Percentiles rank a stretch among this genome's conserved stretches.
Conservation (phyloP, 2,329 filamentous ascomycete genomes). For the Zopfia rhizophila region DNA sequence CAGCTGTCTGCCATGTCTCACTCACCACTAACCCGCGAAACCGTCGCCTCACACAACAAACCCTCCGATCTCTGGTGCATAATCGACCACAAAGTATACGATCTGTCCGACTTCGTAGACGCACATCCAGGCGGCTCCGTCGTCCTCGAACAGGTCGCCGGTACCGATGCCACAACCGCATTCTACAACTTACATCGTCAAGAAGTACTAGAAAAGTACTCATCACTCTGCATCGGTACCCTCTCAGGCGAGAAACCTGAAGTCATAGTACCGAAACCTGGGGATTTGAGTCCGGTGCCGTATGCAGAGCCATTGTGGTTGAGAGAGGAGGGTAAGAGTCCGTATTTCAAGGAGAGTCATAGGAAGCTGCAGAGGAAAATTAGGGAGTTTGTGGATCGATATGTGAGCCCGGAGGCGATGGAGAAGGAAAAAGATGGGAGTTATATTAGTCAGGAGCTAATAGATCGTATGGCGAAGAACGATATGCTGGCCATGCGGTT, state of each 20-base stretch:
- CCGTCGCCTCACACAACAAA: slow-evolving; percentile 80
- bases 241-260: slow-evolving; percentile 79
- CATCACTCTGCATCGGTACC: slow-evolving; percentile 77
- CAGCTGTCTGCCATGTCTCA: slow-evolving; percentile 45
- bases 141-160: slow-evolving; percentile 82
- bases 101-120: slow-evolving; percentile 85
- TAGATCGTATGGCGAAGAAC: slow-evolving; percentile 79
- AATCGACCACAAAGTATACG: slow-evolving; percentile 88
- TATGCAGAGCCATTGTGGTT: slow-evolving; percentile 90
- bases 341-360: slow-evolving; percentile 84
- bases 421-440: slow-evolving; percentile 79
- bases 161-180: slow-evolving; percentile 80
- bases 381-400: slow-evolving; percentile 76
- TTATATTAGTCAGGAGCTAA: slow-evolving; percentile 74
- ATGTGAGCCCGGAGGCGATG: slow-evolving; percentile 78
- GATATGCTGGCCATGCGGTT: slow-evolving; percentile 84
- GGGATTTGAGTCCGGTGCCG: slow-evolving; percentile 79
- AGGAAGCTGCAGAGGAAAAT: slow-evolving; percentile 73
- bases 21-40: slow-evolving; percentile 57
- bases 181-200: slow-evolving; percentile 95
- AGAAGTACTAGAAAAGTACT: slow-evolving; percentile 86
- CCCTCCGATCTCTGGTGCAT: slow-evolving; percentile 84
- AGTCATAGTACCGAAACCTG: slow-evolving; percentile 74
- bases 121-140: slow-evolving; percentile 85
- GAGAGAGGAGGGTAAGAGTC: slow-evolving; percentile 77